Percentiles rank a stretch among this genome's conserved stretches.
Conservation (phyloP, 169 alveolate species). For the Condylostoma magnum region DNA sequence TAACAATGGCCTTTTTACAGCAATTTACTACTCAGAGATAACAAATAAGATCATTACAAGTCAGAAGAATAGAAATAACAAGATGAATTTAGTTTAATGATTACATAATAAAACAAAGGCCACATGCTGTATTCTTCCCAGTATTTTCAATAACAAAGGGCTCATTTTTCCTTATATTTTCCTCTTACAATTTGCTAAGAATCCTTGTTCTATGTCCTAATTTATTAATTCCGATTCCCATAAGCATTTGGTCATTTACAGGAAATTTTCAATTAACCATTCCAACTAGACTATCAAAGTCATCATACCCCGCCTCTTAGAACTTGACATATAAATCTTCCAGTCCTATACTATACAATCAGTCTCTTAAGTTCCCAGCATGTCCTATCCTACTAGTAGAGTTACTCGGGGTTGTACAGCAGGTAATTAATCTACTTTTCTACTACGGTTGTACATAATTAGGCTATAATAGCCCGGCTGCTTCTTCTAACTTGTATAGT, state of each 20-base stretch:
- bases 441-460: not conserved
- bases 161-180: not conserved
- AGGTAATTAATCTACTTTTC: no score
- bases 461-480: not conserved
- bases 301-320: not conserved
- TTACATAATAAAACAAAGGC: not conserved
- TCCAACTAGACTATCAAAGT: not conserved
- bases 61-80: no score
- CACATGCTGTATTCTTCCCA: not conserved
- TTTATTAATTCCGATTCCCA: no score
- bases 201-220: no score
- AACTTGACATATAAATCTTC: not conserved
- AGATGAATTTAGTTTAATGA: no score
- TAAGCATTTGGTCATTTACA: not conserved
- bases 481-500: not conserved
- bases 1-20: no score
- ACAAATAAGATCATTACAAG: no score
- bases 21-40: no score
- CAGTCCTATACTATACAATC: not conserved
- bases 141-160: not conserved
- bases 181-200: no score
- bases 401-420: no score
- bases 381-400: not conserved
- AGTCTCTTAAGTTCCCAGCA: not conserved
- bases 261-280: slow-evolving; percentile 1